Base-by-base conservation (phyloP, 208 protist species). In the Angomonas ambiguus region DNA sequence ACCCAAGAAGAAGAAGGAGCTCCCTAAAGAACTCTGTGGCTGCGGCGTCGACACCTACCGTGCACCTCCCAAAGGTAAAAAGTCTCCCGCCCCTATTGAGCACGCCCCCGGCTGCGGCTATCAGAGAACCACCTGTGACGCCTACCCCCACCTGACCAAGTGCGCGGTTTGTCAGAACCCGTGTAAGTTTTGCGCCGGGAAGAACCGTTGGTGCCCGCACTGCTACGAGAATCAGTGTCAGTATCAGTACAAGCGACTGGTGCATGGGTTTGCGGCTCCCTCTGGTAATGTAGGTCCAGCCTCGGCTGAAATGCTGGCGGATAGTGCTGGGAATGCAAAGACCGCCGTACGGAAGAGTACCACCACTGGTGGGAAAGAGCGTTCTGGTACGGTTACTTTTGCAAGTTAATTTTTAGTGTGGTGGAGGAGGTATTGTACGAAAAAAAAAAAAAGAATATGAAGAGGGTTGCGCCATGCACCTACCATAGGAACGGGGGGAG, bases 21-120 rank as follows among this genome's bases (percentile, higher is more conserved):
- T 68, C 6, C 84, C 82, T 11, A 80, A 80, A 72, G 89, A 93
- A 77, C 65, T 87, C 38, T 95, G 89, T 55, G 87, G 83, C 35
- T 95, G 90, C 60, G 90, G 90, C 34, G 82, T 72, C 0, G 83
- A 93, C 71, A 95, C 85, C 22, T 95, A 92, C 60, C 82, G 82
- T 34, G 65, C 87, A 2, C 83, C 87, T 6, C 86, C 87, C 0
- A 96, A 94, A 56, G 91, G 85, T 0, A 96, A 94, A 55, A 87
- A 88, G 66, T 20, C 34, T 0, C 33, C 70, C 0, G 76, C 77
- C 0, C 73, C 80, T 1, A 72, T 90, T 2, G 81, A 87, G 28
- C 91, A 96, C 77, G 67, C 65, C 11, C 49, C 77, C 0, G 84
- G 80, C 27, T 96, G 91, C 71, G 65, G 73, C 10, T 94, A 88